These are phyloP conservation scores for Russula earlei DNA, from an alignment of 768 basidiomycete genomes.

Conservation along the genomic window DNA sequence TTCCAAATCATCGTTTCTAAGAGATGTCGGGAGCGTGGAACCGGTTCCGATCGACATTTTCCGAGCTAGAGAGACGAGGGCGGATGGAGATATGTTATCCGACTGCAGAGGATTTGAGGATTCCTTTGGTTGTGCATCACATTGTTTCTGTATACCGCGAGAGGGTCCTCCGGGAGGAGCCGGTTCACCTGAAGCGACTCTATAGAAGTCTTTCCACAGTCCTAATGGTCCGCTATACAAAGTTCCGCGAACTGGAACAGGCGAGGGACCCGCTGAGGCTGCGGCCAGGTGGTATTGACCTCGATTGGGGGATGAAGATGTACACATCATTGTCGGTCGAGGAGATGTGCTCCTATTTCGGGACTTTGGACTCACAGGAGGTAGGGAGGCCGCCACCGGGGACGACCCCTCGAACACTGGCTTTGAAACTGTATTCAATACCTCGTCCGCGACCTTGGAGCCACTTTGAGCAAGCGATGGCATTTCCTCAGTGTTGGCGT, in stretches of 20 bases:
- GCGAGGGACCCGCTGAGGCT: not conserved
- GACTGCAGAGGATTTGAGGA: not conserved
- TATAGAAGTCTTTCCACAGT: constrained; percentile 13
- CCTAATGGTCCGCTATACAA: constrained; percentile 12
- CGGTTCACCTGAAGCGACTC: not conserved
- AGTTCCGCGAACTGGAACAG: constrained; percentile 6
- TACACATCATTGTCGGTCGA: not conserved
- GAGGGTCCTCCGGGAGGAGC: not conserved
- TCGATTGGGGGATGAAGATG: constrained; percentile 1
- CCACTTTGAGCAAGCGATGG: not conserved
- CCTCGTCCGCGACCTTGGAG: not conserved
- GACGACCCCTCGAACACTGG: not conserved
- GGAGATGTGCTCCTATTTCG: not conserved
- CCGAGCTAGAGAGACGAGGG: not conserved
- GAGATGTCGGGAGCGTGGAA: not conserved
- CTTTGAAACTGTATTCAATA: not conserved
- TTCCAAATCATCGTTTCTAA: not conserved
- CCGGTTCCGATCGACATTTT: not conserved
- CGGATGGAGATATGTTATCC: not conserved
- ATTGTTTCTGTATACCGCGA: not conserved
- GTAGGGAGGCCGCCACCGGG: not conserved
- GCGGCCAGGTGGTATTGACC: not conserved
- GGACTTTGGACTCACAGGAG: not conserved
- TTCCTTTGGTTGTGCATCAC: not conserved
- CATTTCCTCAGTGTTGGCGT: not conserved